Evolutionary conservation across 2,329 filamentous ascomycete genomes (phyloP), one percentile per base, ranked within the genome.

Genomic region (Pyrenophora tritici-repentis): DNA sequence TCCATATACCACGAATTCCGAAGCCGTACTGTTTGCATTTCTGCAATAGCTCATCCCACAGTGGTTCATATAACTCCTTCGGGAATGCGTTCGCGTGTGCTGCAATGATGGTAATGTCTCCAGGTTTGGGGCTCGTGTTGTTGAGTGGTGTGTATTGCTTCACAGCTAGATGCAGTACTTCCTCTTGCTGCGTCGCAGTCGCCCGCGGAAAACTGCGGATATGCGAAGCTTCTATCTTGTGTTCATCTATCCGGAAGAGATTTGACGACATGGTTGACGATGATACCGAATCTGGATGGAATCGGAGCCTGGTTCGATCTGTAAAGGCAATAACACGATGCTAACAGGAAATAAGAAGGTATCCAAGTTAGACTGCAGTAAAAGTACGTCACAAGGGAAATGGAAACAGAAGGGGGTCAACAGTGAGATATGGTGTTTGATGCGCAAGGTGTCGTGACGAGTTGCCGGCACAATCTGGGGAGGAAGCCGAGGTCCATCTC

Each of bases 41-140:
- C 14, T 79, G 74, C 61, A 89, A 78, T 1, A 97, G 78, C 43
- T 96, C 90, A 52, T 93, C 90, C 89, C 91, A 97, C 0, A 97
- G 78, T 0, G 93, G 89, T 66, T 97, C 92, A 68, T 97, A 97
- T 2, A 97, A 75, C 78, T 97, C 93, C 88, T 97, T 97, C 9
- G 90, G 89, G 61, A 97, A 96, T 9, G 88, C 93, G 76, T 97
- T 97, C 42, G 91, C 93, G 75, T 97, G 92, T 4, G 88, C 87
- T 9, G 83, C 91, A 47, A 97, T 85, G 51, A 97, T 86, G 16
- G 91, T 97, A 7, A 97, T 78, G 72, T 94, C 90, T 29, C 90
- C 89, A 1, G 85, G 83, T 56, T 84, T 79, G 0, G 90, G 88
- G 18, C 77, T 73, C 0, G 78, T 80, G 63, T 92, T 91, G 66